Percentiles rank a stretch among this genome's conserved stretches.
Evolutionary conservation across 495 filamentous ascomycete genomes (phyloP).

Genomic region (Penicillium pulvis): DNA sequence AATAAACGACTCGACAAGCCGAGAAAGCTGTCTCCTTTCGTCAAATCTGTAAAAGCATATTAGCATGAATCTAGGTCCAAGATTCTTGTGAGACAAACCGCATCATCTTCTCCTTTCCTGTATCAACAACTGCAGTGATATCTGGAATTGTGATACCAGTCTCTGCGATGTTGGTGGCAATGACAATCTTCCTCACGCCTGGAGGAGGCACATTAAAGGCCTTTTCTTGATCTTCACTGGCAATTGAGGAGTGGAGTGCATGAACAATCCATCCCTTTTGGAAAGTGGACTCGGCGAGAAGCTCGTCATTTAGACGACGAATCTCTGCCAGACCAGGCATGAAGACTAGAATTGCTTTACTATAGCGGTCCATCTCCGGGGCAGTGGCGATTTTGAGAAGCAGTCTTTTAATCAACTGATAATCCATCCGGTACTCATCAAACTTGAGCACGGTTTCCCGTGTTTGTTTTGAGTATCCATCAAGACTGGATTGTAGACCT

Average conservation of each 20-base stretch:
- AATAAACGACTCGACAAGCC: constrained; percentile 89
- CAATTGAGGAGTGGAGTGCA: constrained; percentile 88
- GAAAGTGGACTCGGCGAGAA: constrained; percentile 71
- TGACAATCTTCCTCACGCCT: constrained; percentile 84
- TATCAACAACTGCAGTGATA: constrained; percentile 92
- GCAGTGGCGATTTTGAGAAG: constrained; percentile 71
- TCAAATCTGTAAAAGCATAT: constrained; percentile 62
- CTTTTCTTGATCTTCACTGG: constrained; percentile 93
- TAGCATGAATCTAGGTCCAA: neutral
- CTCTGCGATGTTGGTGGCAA: constrained; percentile 96
- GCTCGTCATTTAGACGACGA: constrained; percentile 77
- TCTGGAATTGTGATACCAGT: constrained; percentile 94
- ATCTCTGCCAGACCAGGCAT: constrained; percentile 94
- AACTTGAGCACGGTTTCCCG: constrained; percentile 70
- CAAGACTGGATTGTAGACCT: constrained; percentile 52
- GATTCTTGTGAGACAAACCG: constrained; percentile 31
- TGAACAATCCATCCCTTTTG: constrained; percentile 74
- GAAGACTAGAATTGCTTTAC: constrained; percentile 92
- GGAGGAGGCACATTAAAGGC: constrained; percentile 83
- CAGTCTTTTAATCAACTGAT: constrained; percentile 74
- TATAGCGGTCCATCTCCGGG: constrained; percentile 65
- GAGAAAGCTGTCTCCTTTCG: constrained; percentile 85
- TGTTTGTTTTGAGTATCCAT: constrained; percentile 73
- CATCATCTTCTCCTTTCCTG: constrained; percentile 97
- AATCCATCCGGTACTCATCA: constrained; percentile 86